phyloP scores from a whole-genome alignment of 1,139 yeast species.

The Suhomyces ambrosiae region DNA sequence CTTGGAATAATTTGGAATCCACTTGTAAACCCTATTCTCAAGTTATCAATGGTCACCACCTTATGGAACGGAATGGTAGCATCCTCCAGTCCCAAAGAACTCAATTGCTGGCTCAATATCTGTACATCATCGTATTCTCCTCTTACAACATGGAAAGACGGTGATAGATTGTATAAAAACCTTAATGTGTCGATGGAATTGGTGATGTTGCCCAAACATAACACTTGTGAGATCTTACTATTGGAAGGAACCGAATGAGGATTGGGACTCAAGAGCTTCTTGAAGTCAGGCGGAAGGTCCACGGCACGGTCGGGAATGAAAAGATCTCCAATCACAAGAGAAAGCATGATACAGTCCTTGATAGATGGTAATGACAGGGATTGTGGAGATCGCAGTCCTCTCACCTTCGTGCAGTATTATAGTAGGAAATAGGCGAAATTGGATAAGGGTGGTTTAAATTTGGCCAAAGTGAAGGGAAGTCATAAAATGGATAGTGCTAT shows the following conservation, averaged over 20 bases:
- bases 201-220: conserved; percentile 86
- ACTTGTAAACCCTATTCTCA: conserved; percentile 81
- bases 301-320: conserved; percentile 86
- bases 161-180: conserved; percentile 66
- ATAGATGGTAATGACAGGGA: too few species aligned
- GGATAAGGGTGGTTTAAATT: too few species aligned
- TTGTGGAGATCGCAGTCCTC: too few species aligned
- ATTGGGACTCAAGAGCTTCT: conserved; percentile 64
- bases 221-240: conserved; percentile 80
- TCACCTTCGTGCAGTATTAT: too few species aligned
- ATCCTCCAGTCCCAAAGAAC: conserved; percentile 37
- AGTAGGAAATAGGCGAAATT: too few species aligned
- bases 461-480: too few species aligned
- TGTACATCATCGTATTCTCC: conserved; percentile 66
- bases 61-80: conserved; percentile 60
- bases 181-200: conserved; percentile 63
- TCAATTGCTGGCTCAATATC: conserved; percentile 38
- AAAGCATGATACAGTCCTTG: conserved; percentile 71
- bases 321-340: conserved; percentile 88
- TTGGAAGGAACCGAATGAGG: conserved; percentile 42
- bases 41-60: conserved; percentile 66
- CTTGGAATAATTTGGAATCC: conserved; percentile 86
- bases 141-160: conserved; percentile 72
- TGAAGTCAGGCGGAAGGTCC: conserved; percentile 61
- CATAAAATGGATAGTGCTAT: too few species aligned